A percentile compares a stretch with the other conserved stretches of the same genome.
Conservation (phyloP, 1,139 yeast genomes). For the Suhomyces bokatorum region DNA sequence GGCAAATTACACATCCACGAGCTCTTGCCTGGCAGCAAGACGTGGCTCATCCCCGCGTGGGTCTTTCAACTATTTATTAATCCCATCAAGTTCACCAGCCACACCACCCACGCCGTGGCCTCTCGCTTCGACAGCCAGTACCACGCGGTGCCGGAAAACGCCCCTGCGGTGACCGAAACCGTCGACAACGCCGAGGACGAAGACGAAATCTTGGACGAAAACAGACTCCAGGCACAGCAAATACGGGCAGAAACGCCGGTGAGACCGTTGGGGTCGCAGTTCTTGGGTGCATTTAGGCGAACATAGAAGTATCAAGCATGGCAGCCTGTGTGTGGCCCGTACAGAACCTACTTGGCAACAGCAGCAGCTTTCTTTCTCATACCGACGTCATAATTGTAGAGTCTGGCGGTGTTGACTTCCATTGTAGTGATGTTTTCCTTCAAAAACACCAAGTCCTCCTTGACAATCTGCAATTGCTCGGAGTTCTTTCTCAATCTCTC, state of each 20-base stretch:
- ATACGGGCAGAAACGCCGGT: conserved; percentile 57
- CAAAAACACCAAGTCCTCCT: conserved; percentile 85
- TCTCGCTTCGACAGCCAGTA: conserved; percentile 5
- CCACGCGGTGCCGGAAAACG: conserved; percentile 2
- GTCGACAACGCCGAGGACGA: conserved; percentile 18
- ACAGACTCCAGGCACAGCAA: conserved; percentile 12
- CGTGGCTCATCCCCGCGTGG: conserved; percentile 48
- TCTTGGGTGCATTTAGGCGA: conserved; percentile 55
- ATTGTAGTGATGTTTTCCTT: conserved; percentile 93
- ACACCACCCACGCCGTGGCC: not conserved
- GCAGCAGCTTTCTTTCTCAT: conserved; percentile 51
- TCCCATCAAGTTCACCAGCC: conserved; percentile 19
- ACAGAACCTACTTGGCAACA: conserved; percentile 1
- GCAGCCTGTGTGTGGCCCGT: too few species aligned
- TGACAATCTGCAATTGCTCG: conserved; percentile 57
- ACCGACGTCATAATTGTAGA: conserved; percentile 95
- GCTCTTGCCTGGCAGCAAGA: conserved; percentile 58
- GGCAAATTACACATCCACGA: conserved; percentile 58
- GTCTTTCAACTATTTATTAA: conserved; percentile 27
- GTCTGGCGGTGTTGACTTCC: conserved; percentile 96
- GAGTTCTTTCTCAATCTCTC: conserved; percentile 65
- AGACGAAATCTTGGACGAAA: conserved; percentile 11
- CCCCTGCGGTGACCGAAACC: not conserved
- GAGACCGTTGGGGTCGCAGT: conserved; percentile 58
- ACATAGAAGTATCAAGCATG: conserved; percentile 1